Evolutionary conservation across 306 rosid genomes (phyloP).

Genomic region (Trichosanthes truncata): DNA sequence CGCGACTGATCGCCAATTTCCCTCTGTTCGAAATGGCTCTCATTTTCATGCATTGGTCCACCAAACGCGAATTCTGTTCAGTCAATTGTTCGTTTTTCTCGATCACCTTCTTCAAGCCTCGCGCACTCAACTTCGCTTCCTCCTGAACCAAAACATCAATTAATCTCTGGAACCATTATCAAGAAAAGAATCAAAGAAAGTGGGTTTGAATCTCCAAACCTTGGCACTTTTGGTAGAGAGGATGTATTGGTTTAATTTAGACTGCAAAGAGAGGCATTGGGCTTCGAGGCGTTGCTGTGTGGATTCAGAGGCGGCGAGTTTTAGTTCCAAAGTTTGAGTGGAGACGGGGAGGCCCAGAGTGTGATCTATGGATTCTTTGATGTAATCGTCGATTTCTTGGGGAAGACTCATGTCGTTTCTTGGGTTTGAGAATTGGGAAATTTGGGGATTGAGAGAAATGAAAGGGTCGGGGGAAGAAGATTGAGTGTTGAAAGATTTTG

Average conservation of each 20-base stretch:
- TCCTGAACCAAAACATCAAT: constrained; percentile 19
- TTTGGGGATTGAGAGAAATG: no score
- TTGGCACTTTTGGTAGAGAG: constrained; percentile 29
- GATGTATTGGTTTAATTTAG: constrained; percentile 48
- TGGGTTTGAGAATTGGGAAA: background rate
- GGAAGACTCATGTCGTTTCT: constrained; percentile 38
- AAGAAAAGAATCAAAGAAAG: background rate
- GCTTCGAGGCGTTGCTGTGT: constrained; percentile 35
- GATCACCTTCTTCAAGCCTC: constrained; percentile 61
- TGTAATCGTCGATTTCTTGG: constrained; percentile 32
- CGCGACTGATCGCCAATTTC: constrained; percentile 60
- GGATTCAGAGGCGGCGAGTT: constrained; percentile 51
- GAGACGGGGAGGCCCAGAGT: constrained; percentile 43
- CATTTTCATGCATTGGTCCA: constrained; percentile 38
- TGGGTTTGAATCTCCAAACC: no score
- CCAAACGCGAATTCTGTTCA: constrained; percentile 30
- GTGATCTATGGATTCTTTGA: constrained; percentile 49
- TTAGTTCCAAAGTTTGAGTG: constrained; percentile 28
- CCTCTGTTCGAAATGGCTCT: constrained; percentile 62
- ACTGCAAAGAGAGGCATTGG: constrained; percentile 24
- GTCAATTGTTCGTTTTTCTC: constrained; percentile 63
- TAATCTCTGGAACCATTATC: background rate
- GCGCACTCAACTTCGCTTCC: constrained; percentile 59
- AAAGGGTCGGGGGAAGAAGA: no score
- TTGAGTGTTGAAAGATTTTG: no score